Conservation (phyloP, 352 stramenopile species). For the Globisporangium canariense region DNA sequence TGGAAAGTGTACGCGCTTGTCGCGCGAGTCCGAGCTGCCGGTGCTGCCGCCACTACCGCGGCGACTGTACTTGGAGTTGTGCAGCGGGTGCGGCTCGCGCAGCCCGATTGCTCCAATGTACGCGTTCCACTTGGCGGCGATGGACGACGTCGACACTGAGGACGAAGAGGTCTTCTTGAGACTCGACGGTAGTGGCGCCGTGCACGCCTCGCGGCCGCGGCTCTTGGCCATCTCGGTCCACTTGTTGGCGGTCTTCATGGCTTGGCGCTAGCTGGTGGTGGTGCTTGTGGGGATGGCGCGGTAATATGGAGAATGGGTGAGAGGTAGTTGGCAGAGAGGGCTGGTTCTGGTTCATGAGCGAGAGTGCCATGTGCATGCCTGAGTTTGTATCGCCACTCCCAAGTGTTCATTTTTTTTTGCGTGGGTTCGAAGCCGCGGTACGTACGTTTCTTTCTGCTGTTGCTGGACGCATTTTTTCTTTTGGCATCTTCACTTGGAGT, state of each 20-base stretch:
- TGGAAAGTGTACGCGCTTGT: slow-evolving; percentile 52
- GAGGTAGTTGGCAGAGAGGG: neutral
- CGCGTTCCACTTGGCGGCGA: slow-evolving; percentile 50
- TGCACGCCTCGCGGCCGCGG: neutral
- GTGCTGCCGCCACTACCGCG: slow-evolving; percentile 12
- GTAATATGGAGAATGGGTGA: slow-evolving; percentile 7
- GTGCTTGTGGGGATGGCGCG: neutral
- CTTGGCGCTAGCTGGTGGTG: neutral
- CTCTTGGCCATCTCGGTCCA: slow-evolving; percentile 10
- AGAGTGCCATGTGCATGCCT: neutral
- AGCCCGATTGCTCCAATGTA: slow-evolving; percentile 51
- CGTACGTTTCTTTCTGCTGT: slow-evolving; percentile 7
- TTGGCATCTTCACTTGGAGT: slow-evolving; percentile 1
- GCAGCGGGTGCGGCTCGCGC: slow-evolving; percentile 23
- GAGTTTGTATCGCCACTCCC: neutral
- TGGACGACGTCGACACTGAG: slow-evolving; percentile 19
- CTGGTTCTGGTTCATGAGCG: too few relatives aligned
- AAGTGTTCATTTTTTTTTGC: neutral
- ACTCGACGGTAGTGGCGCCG: slow-evolving; percentile 36
- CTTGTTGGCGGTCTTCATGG: neutral
- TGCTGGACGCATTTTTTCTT: neutral
- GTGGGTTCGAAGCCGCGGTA: neutral
- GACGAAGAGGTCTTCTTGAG: slow-evolving; percentile 45
- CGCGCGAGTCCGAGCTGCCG: slow-evolving; percentile 11
- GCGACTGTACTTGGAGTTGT: neutral